These are phyloP conservation scores for Rickenella mellea DNA, from an alignment of 768 basidiomycete species.

Conservation along the genomic window DNA sequence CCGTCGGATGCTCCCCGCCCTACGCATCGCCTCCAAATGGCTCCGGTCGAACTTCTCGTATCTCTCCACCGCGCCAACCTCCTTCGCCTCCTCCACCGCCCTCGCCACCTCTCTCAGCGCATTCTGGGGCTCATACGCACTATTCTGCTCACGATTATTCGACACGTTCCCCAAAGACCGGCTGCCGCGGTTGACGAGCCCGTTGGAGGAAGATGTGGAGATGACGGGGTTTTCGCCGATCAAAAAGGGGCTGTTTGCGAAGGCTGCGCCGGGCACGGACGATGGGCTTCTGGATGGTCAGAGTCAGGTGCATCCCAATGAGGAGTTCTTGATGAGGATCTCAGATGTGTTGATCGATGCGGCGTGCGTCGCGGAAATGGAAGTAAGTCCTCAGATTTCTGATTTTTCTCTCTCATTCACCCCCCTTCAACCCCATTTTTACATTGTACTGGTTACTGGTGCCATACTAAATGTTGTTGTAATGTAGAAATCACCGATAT, in stretches of 20 bases:
- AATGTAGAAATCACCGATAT: slow-evolving; percentile 16
- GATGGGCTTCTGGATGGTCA: slow-evolving; percentile 14
- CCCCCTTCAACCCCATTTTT: no score
- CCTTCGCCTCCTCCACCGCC: slow-evolving; percentile 27
- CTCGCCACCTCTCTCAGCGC: slow-evolving; percentile 28
- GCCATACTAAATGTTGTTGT: neutral
- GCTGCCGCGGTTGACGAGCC: slow-evolving; percentile 46
- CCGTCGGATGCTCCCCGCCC: slow-evolving; percentile 74
- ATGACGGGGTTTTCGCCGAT: slow-evolving; percentile 83
- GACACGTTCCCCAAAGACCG: slow-evolving; percentile 57
- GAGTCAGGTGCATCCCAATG: slow-evolving; percentile 71
- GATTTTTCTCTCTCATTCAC: neutral
- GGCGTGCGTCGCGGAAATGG: slow-evolving; percentile 41
- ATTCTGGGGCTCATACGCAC: slow-evolving; percentile 69
- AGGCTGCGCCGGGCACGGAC: slow-evolving; percentile 12
- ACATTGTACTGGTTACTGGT: neutral
- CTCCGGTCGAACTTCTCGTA: slow-evolving; percentile 67
- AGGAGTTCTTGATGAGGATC: slow-evolving; percentile 91
- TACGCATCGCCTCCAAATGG: slow-evolving; percentile 90
- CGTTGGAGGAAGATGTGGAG: slow-evolving; percentile 87
- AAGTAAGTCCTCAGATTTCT: slow-evolving; percentile 32
- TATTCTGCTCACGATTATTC: slow-evolving; percentile 53
- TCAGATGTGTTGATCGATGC: slow-evolving; percentile 75
- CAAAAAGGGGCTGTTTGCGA: slow-evolving; percentile 43
- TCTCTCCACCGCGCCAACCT: slow-evolving; percentile 32